phyloP scores from a whole-genome alignment of 2,329 filamentous ascomycete species.

The Venturia nashicola region DNA sequence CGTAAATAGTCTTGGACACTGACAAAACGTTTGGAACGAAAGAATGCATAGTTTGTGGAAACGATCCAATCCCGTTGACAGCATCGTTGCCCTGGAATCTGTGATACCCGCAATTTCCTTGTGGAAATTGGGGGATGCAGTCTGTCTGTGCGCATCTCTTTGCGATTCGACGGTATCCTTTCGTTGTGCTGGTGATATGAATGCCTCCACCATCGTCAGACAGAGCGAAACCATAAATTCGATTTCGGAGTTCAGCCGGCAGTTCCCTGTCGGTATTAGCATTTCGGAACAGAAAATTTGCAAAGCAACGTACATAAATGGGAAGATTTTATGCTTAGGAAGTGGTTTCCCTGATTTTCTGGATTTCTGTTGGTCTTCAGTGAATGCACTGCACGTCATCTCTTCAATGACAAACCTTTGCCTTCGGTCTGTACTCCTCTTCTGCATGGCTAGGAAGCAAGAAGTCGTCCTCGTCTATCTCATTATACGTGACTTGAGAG shows the following conservation, averaged over 20 bases:
- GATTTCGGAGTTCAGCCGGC: slow-evolving; percentile 9
- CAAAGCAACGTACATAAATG: slow-evolving; percentile 2
- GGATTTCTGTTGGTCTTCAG: background rate
- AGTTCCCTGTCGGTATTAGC: background rate
- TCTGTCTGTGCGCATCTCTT: slow-evolving; percentile 3
- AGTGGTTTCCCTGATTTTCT: background rate
- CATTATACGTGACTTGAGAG: background rate
- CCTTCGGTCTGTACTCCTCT: background rate
- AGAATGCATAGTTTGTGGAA: background rate
- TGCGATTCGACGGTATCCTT: slow-evolving; percentile 3
- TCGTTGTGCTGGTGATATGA: slow-evolving; percentile 1
- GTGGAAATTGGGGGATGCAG: background rate
- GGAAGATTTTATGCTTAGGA: slow-evolving; percentile 8
- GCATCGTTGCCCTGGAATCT: background rate
- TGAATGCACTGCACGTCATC: background rate
- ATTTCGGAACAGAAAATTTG: background rate
- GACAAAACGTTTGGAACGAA: slow-evolving; percentile 4
- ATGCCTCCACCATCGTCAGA: background rate
- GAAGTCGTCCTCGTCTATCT: background rate
- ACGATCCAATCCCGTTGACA: background rate
- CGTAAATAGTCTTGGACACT: slow-evolving; percentile 8
- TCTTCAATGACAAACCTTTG: background rate
- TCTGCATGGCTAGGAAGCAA: background rate
- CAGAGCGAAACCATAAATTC: slow-evolving; percentile 2
- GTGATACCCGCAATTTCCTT: background rate